Percentiles rank a stretch among this genome's conserved stretches.
phyloP scores from a whole-genome alignment of 169 alveolate genomes.

The Cryptosporidium ryanae region DNA sequence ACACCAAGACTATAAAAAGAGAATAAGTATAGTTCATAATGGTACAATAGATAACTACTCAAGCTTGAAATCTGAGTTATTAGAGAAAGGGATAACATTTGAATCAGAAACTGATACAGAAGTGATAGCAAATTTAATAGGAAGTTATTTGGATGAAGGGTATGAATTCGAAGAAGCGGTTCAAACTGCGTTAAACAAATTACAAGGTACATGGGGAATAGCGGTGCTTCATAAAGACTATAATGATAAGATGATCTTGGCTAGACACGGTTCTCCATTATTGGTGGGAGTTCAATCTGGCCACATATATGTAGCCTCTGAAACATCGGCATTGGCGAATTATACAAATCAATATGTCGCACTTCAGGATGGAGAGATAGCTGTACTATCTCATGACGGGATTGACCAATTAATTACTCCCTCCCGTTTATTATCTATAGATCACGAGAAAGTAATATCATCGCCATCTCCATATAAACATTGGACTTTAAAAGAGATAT shows the following conservation, averaged over 20 bases:
- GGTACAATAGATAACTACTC: conserved; percentile 93
- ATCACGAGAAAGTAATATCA: conserved; percentile 81
- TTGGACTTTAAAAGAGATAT: conserved; percentile 92
- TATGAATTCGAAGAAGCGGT: conserved; percentile 87
- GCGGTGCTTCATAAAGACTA: conserved; percentile 88
- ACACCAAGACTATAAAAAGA: conserved; percentile 90
- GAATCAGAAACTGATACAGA: conserved; percentile 95
- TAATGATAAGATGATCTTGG: conserved; percentile 90
- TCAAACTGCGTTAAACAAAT: conserved; percentile 84
- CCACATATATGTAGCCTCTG: conserved; percentile 92
- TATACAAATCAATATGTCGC: conserved; percentile 91
- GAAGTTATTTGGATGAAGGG: conserved; percentile 87
- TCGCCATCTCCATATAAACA: conserved; percentile 89
- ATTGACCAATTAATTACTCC: conserved; percentile 80
- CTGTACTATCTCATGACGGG: conserved; percentile 84
- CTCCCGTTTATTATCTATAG: conserved; percentile 74
- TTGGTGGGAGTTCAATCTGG: conserved; percentile 88
- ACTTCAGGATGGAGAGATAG: conserved; percentile 90
- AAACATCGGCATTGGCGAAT: conserved; percentile 92
- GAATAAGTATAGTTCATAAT: conserved; percentile 94
- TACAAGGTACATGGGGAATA: conserved; percentile 97
- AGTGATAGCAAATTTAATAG: conserved; percentile 94
- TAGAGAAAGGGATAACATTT: conserved; percentile 82
- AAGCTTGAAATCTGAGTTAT: conserved; percentile 80
- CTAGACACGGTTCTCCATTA: conserved; percentile 93